Evolutionary conservation across 305 asterid species (phyloP).

Genomic region (Solanum hybrid): DNA sequence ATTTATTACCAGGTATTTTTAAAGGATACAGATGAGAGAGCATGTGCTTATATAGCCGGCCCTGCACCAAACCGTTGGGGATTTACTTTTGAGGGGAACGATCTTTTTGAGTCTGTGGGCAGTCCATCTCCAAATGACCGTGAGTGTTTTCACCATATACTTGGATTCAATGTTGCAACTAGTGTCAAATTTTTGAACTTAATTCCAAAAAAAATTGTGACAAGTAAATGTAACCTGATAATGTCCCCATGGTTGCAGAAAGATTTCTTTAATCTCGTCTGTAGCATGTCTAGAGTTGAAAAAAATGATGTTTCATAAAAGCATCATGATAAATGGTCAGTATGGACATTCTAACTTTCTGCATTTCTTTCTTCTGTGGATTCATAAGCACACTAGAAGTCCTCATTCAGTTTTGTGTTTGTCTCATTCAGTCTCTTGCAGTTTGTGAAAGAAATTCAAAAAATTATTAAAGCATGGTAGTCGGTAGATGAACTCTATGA

Average conservation of each 20-base stretch:
- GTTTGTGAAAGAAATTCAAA: not conserved
- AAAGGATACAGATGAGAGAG: constrained; percentile 98
- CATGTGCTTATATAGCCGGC: constrained; percentile 97
- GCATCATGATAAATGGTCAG: not conserved
- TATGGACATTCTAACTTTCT: not conserved
- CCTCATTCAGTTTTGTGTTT: not conserved
- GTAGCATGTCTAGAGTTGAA: not conserved
- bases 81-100: constrained; percentile 68
- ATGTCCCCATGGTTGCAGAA: not conserved
- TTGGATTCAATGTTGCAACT: not conserved
- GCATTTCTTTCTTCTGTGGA: not conserved
- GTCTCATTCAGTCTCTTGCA: not conserved
- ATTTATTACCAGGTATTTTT: constrained; percentile 63
- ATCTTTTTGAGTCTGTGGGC: constrained; percentile 54
- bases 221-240: not conserved
- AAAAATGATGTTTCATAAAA: not conserved
- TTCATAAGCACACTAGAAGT: not conserved
- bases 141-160: constrained; percentile 23
- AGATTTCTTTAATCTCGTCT: not conserved
- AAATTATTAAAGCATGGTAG: not conserved
- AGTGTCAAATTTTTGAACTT: not conserved
- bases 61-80: constrained; percentile 99
- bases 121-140: constrained; percentile 32
- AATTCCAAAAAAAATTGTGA: not conserved
- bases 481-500: not conserved